Conservation (phyloP, 2,329 filamentous ascomycete species). For the Thelonectria discophora region DNA sequence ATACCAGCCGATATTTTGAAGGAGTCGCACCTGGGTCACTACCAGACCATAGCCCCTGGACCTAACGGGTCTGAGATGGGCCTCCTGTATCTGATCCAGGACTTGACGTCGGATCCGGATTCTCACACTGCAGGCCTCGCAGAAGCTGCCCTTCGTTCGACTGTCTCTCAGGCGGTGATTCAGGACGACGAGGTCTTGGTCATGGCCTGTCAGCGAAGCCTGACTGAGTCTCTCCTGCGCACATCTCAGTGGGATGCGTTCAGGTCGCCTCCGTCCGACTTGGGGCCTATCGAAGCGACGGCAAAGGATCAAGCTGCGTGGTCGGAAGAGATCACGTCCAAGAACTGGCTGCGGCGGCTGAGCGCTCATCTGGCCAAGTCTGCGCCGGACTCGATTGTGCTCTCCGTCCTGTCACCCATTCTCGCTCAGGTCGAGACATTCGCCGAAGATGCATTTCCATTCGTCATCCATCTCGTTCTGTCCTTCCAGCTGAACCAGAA, state of each 20-base stretch:
- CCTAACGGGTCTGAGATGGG: slow-evolving; percentile 69
- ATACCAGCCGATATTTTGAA: slow-evolving; percentile 68
- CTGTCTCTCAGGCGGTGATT: slow-evolving; percentile 63
- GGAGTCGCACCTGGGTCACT: slow-evolving; percentile 66
- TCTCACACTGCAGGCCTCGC: slow-evolving; percentile 66
- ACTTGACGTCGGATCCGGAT: slow-evolving; percentile 67
- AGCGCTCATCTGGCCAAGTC: slow-evolving; percentile 68
- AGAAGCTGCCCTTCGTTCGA: slow-evolving; percentile 66
- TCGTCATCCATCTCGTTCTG: slow-evolving; percentile 84
- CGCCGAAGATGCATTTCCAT: slow-evolving; percentile 80
- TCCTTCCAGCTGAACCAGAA: slow-evolving; percentile 71
- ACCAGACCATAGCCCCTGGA: slow-evolving; percentile 56
- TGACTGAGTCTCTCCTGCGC: slow-evolving; percentile 60
- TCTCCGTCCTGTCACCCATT: slow-evolving; percentile 73
- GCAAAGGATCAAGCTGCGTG: slow-evolving; percentile 41
- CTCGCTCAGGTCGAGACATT: slow-evolving; percentile 73
- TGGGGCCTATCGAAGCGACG: slow-evolving; percentile 13
- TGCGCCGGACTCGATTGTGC: slow-evolving; percentile 69
- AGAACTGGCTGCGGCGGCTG: slow-evolving; percentile 70
- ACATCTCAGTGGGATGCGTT: slow-evolving; percentile 68
- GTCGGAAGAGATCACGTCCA: slow-evolving; percentile 52
- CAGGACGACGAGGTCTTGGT: slow-evolving; percentile 58
- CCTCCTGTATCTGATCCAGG: slow-evolving; percentile 69
- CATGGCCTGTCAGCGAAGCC: slow-evolving; percentile 59
- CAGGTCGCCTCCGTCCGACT: slow-evolving; percentile 64